A percentile compares a stretch with the other conserved stretches of the same genome.
Evolutionary conservation across 257 asterid species (phyloP).

Genomic region (Nicotiana sylvestris): DNA sequence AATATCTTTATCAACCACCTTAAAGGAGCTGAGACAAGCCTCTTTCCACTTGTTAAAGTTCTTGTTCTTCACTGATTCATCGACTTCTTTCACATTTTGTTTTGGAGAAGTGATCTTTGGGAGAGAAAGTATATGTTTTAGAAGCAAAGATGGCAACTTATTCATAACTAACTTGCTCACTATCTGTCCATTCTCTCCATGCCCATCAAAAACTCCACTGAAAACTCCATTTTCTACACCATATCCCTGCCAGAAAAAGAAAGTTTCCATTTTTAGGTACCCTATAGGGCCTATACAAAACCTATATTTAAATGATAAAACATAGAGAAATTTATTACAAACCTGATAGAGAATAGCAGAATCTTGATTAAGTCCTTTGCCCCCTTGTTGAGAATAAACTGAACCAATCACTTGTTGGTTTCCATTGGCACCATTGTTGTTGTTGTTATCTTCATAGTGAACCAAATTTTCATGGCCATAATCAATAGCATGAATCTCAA

Average conservation of each 20-base stretch:
- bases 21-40: constrained; percentile 54
- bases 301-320: background rate
- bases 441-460: constrained; percentile 18
- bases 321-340: background rate
- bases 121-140: constrained; percentile 39
- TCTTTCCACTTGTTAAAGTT: constrained; percentile 59
- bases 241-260: constrained; percentile 47
- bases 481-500: constrained; percentile 46
- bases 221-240: constrained; percentile 61
- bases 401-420: constrained; percentile 43
- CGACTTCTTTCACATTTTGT: constrained; percentile 16
- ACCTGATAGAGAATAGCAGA: constrained; percentile 70
- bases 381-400: constrained; percentile 51
- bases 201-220: constrained; percentile 82
- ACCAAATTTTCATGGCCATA: constrained; percentile 57
- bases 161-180: constrained; percentile 68
- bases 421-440: background rate
- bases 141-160: constrained; percentile 55
- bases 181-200: constrained; percentile 66
- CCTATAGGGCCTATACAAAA: background rate
- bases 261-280: background rate
- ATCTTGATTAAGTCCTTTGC: constrained; percentile 78
- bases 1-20: constrained; percentile 60
- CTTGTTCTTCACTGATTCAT: constrained; percentile 27
- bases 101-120: constrained; percentile 24